phyloP scores from a whole-genome alignment of 768 basidiomycete genomes.

The Amylocystis lapponica region DNA sequence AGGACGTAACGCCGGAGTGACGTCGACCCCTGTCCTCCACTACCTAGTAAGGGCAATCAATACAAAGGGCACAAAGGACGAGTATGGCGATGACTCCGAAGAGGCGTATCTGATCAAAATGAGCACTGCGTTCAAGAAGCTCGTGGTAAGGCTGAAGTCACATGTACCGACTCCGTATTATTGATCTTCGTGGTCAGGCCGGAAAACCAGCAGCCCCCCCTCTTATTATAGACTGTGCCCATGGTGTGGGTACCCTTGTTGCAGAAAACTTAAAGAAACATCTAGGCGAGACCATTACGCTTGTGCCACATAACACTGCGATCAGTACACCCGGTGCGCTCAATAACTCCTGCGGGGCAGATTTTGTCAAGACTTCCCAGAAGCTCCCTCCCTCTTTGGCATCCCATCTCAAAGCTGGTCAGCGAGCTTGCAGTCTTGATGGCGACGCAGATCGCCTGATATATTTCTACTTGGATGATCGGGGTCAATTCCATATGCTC shows the following conservation, averaged over 20 bases:
- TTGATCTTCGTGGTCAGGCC: conserved; percentile 33
- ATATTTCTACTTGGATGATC: conserved; percentile 86
- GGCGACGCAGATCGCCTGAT: conserved; percentile 97
- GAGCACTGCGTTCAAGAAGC: conserved; percentile 73
- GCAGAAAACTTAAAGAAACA: conserved; percentile 54
- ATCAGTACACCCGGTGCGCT: conserved; percentile 63
- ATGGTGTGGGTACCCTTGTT: conserved; percentile 86
- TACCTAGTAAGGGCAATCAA: conserved; percentile 91
- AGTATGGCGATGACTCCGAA: conserved; percentile 75
- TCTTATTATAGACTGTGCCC: conserved; percentile 94
- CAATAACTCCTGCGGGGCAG: conserved; percentile 89
- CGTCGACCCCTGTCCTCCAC: conserved; percentile 93
- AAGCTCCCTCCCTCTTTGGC: conserved; percentile 73
- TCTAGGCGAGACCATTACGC: conserved; percentile 53
- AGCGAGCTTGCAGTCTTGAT: conserved; percentile 90
- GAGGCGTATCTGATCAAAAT: conserved; percentile 85
- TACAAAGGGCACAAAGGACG: conserved; percentile 70
- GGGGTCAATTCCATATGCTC: conserved; percentile 78
- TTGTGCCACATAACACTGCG: conserved; percentile 67
- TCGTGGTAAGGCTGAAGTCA: conserved; percentile 57
- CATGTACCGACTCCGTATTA: neutral
- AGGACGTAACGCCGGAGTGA: conserved; percentile 71
- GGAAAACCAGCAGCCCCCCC: conserved; percentile 52
- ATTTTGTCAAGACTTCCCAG: conserved; percentile 94
- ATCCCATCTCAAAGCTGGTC: conserved; percentile 55